Percentiles rank a stretch among this genome's conserved stretches.
phyloP scores from a whole-genome alignment of 1,139 yeast species.

The Hemisphaericaspora xylofermentans region DNA sequence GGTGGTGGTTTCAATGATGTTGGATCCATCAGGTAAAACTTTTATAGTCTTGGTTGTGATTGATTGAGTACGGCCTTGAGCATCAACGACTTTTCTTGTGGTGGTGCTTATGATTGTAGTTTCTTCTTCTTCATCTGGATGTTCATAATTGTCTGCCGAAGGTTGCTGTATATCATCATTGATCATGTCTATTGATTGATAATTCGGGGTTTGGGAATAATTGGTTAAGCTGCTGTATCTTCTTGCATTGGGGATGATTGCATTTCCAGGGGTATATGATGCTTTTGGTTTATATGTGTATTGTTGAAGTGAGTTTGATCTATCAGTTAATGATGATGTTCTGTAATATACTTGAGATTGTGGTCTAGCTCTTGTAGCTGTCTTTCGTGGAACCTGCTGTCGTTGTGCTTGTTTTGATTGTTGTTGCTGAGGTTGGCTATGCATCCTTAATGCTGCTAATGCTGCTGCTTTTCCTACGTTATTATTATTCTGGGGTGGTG shows the following conservation, averaged over 20 bases:
- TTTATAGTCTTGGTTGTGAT: constrained; percentile 45
- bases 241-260: constrained; percentile 18
- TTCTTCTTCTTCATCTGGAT: constrained; percentile 22
- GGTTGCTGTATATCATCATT: constrained; percentile 8
- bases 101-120: constrained; percentile 40
- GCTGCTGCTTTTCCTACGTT: constrained; percentile 49
- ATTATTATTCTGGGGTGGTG: constrained; percentile 7
- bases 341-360: constrained; percentile 8
- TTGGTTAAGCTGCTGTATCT: constrained; percentile 22
- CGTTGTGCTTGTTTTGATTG: constrained; percentile 16
- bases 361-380: neutral
- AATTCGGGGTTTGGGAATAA: neutral
- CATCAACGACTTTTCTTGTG: constrained; percentile 46
- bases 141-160: too few relatives aligned
- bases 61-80: constrained; percentile 42
- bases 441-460: constrained; percentile 41
- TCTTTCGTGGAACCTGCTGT: constrained; percentile 8
- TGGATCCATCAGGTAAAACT: constrained; percentile 46
- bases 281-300: constrained; percentile 44
- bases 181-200: constrained; percentile 5
- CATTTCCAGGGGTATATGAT: constrained; percentile 33
- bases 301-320: constrained; percentile 30
- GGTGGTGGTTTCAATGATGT: constrained; percentile 45
- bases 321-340: constrained; percentile 14
- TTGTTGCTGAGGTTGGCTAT: constrained; percentile 13